Evolutionary conservation across 306 rosid genomes (phyloP).

Genomic region (Lagenaria siceraria): DNA sequence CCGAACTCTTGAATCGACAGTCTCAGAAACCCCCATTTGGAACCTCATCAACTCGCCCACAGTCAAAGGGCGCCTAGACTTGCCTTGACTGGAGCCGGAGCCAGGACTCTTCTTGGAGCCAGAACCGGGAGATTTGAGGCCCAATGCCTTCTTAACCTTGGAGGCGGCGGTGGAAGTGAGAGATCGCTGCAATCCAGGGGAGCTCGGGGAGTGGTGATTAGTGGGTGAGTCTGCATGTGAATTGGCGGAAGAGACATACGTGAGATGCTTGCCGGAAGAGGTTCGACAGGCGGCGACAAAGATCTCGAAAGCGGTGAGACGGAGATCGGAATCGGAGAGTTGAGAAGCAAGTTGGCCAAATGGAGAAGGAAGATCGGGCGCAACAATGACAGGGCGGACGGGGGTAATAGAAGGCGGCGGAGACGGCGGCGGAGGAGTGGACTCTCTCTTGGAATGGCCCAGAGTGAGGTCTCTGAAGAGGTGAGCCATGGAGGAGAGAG

Average conservation of each 20-base stretch:
- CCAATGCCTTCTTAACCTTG: constrained; percentile 92
- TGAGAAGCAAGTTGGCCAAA: constrained; percentile 54
- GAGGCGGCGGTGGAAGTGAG: constrained; percentile 92
- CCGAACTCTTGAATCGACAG: constrained; percentile 79
- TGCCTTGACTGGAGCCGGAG: constrained; percentile 34
- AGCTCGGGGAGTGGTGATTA: constrained; percentile 37
- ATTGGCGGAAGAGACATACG: constrained; percentile 21
- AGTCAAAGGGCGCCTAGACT: constrained; percentile 57
- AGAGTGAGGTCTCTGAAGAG: constrained; percentile 82
- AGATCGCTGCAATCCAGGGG: constrained; percentile 69
- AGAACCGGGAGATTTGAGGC: constrained; percentile 77
- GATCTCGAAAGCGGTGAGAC: constrained; percentile 90
- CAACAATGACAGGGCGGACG: constrained; percentile 15
- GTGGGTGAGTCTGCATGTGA: constrained; percentile 35
- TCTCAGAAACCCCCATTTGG: constrained; percentile 94
- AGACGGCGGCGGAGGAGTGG: constrained; percentile 18
- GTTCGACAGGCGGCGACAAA: constrained; percentile 91
- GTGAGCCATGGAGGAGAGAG: constrained; percentile 49
- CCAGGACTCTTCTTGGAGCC: constrained; percentile 86
- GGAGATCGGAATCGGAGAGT: constrained; percentile 68
- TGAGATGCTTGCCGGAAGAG: constrained; percentile 64
- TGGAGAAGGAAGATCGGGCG: constrained; percentile 73
- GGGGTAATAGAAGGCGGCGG: constrained; percentile 14
- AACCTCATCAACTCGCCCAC: constrained; percentile 91
- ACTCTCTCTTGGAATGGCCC: constrained; percentile 82